Evolutionary conservation across 1,284 basidiomycete genomes (phyloP).

Genomic region (Cutaneotrichosporon sp.): DNA sequence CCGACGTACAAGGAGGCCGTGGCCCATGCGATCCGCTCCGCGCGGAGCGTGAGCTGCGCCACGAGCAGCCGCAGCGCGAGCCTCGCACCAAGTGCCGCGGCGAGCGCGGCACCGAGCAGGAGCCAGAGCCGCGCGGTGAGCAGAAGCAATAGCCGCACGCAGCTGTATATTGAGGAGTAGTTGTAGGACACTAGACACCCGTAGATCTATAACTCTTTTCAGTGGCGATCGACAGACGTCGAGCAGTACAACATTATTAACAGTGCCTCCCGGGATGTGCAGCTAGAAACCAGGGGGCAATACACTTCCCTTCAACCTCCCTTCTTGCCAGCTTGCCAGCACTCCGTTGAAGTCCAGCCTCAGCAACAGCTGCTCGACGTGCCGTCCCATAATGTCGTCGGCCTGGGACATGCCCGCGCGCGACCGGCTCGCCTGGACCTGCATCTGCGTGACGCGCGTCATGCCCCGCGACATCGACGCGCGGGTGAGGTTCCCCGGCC

Average conservation of each 20-base stretch:
- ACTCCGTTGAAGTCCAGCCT: slow-evolving; percentile 79
- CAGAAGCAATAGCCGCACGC: not conserved
- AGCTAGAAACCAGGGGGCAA: too few species aligned
- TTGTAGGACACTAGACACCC: too few species aligned
- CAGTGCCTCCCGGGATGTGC: too few species aligned
- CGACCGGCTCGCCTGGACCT: slow-evolving; percentile 59
- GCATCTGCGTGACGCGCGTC: slow-evolving; percentile 65
- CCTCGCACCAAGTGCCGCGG: not conserved
- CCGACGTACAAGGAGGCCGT: slow-evolving; percentile 57
- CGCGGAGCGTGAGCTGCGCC: not conserved
- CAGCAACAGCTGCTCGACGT: slow-evolving; percentile 73
- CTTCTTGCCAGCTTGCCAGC: too few species aligned
- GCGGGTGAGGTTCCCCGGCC: slow-evolving; percentile 18
- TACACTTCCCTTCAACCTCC: too few species aligned
- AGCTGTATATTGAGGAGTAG: slow-evolving; percentile 6
- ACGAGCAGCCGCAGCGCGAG: slow-evolving; percentile 8
- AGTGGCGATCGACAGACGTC: too few species aligned
- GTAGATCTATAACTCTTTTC: too few species aligned
- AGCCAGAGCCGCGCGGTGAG: slow-evolving; percentile 5
- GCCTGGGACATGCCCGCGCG: slow-evolving; percentile 53
- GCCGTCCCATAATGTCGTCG: slow-evolving; percentile 60
- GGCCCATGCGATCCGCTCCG: slow-evolving; percentile 21
- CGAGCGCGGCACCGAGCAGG: not conserved
- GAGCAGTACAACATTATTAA: too few species aligned
- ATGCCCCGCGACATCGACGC: not conserved